Evolutionary conservation across 352 stramenopile species (phyloP).

Genomic region (Pythium monospermum): DNA sequence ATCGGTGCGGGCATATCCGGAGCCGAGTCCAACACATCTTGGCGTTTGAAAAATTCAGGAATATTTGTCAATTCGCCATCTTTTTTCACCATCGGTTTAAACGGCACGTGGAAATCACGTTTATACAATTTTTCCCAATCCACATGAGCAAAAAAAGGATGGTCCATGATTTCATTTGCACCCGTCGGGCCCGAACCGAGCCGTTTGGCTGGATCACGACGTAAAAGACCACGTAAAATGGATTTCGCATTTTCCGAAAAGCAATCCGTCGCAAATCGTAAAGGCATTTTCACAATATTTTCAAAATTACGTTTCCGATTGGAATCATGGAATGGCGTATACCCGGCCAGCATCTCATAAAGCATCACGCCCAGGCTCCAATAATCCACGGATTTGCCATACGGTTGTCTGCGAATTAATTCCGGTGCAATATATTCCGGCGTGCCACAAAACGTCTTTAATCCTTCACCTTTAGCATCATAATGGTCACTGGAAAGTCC

Average conservation of each 20-base stretch:
- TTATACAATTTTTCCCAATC: constrained; percentile 82
- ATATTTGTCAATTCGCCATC: constrained; percentile 73
- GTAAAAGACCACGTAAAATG: constrained; percentile 67
- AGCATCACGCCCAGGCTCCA: constrained; percentile 85
- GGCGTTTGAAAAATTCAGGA: constrained; percentile 77
- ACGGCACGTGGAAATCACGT: constrained; percentile 58
- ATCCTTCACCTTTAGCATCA: constrained; percentile 62
- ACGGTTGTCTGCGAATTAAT: constrained; percentile 64
- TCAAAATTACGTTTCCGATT: constrained; percentile 85
- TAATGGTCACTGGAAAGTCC: constrained; percentile 78
- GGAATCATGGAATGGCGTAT: constrained; percentile 73
- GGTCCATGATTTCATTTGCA: constrained; percentile 76
- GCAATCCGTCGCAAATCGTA: constrained; percentile 56
- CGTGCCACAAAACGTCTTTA: constrained; percentile 81
- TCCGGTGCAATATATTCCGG: constrained; percentile 84
- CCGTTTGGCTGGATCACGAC: constrained; percentile 67
- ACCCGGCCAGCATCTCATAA: constrained; percentile 80
- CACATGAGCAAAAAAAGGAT: constrained; percentile 73
- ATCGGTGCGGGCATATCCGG: constrained; percentile 44
- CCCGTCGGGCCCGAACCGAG: constrained; percentile 65
- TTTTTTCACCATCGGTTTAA: constrained; percentile 61
- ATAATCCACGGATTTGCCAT: constrained; percentile 83
- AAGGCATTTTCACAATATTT: constrained; percentile 76
- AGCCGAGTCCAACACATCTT: constrained; percentile 71
- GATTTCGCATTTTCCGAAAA: constrained; percentile 76